These are phyloP conservation scores for thale cress (Arabidopsis thaliana) DNA, from an alignment of 345 rosid species.

Conservation along the genomic window TAIR10.1 NC_003076.8:23477001-23477500, in stretches of 20 bases:
- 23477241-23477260: background rate
- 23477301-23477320: constrained; percentile 73
- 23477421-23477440: constrained; percentile 37
- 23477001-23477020: constrained; percentile 52
- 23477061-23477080: constrained; percentile 27
- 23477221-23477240: constrained; percentile 42
- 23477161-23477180: constrained; percentile 91
- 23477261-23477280: constrained; percentile 42
- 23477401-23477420: constrained; percentile 44
- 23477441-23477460: constrained; percentile 40
- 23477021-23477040: constrained; percentile 52
- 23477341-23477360: constrained; percentile 52
- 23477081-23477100: constrained; percentile 19
- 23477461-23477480: constrained; percentile 48
- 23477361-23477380: constrained; percentile 44
- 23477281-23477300: constrained; percentile 47
- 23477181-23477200: constrained; percentile 62
- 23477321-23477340: constrained; percentile 40
- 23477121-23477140: constrained; percentile 49
- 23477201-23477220: constrained; percentile 53
- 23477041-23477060: constrained; percentile 38
- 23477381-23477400: constrained; percentile 49
- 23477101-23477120: constrained; percentile 31
- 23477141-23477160: constrained; percentile 50
- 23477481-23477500: constrained; percentile 55